These are phyloP conservation scores for Linaria vulgaris DNA, from an alignment of 257 asterid species.

Conservation along the genomic window DNA sequence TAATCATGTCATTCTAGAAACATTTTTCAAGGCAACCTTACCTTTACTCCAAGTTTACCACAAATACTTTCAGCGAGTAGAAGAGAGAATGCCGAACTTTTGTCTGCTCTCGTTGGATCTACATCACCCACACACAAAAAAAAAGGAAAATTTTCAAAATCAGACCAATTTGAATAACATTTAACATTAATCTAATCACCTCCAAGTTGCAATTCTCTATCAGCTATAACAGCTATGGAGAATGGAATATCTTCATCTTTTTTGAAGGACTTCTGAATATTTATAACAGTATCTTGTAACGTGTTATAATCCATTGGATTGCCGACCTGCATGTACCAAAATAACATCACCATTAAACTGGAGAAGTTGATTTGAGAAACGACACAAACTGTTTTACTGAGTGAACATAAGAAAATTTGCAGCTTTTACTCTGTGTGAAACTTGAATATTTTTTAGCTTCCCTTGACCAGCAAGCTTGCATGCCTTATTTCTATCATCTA, in stretches of 20 bases:
- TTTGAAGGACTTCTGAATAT: conserved; percentile 49
- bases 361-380: conserved; percentile 14
- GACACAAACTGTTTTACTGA: not conserved
- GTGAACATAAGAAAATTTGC: conserved; percentile 19
- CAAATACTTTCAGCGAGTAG: conserved; percentile 96
- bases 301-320: conserved; percentile 86
- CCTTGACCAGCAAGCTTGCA: conserved; percentile 58
- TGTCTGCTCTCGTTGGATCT: conserved; percentile 90
- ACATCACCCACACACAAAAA: too few relatives aligned
- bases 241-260: conserved; percentile 65
- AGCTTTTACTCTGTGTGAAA: conserved; percentile 76
- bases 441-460: conserved; percentile 69
- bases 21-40: conserved; percentile 24
- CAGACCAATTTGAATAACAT: conserved; percentile 13
- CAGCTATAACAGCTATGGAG: conserved; percentile 83
- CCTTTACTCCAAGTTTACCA: conserved; percentile 77
- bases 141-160: conserved; percentile 17
- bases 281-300: conserved; percentile 63
- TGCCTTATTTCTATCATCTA: conserved; percentile 71
- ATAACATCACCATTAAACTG: conserved; percentile 15
- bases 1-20: not conserved
- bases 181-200: conserved; percentile 45
- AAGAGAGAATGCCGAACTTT: conserved; percentile 85
- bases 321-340: conserved; percentile 62
- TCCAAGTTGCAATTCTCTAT: conserved; percentile 89